Evolutionary conservation across 2,329 filamentous ascomycete genomes (phyloP), one percentile per base, ranked within the genome.

Genomic region (Fusarium incarnatum): DNA sequence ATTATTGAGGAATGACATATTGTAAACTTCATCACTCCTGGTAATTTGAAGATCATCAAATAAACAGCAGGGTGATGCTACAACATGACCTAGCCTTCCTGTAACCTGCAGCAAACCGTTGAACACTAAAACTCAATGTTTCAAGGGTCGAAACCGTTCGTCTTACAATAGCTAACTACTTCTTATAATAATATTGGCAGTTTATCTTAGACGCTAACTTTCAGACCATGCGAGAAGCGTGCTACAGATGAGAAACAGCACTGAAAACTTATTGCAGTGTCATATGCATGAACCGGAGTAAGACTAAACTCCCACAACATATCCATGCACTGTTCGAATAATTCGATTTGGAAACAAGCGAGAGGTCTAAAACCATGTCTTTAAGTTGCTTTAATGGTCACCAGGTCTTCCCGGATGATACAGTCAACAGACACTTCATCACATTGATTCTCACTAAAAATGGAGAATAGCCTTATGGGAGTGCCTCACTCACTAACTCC

Each of bases 181-280:
- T 15, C 5, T 20, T 13, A 40, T 13, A 28, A 13, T 11, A 20
- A 16, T 25, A 15, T 15, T 18, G 23, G n/a, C 23, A 30, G 8
- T 15, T 18, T n/a, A 16, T 32, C 28, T 11, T 12, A 9, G 22
- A 11, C 23, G 11, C n/a, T 28, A 25, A 12, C 16, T 40, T 53
- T 16, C 6, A 16, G n/a, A 18, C 10, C 13, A 10, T 27, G 5
- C 16, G 30, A 20, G 54, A 30, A 45, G 28, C 27, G 15, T 27
- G 8, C 23, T 65, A 37, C n/a, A 54, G 8, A 37, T 18, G 54
- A 62, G 44, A 64, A 67, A 34, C 42, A 67, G 28, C 12, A 42
- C 27, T 30, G 23, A n/a, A 42, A 37, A 37, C 34, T 6, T n/a
- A 41, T 28, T 44, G 9, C 18, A 6, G 20, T 7, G n/a, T 56